Evolutionary conservation across 2,329 filamentous ascomycete genomes (phyloP), one percentile per base, ranked within the genome.

Genomic region (Lachnellula arida): DNA sequence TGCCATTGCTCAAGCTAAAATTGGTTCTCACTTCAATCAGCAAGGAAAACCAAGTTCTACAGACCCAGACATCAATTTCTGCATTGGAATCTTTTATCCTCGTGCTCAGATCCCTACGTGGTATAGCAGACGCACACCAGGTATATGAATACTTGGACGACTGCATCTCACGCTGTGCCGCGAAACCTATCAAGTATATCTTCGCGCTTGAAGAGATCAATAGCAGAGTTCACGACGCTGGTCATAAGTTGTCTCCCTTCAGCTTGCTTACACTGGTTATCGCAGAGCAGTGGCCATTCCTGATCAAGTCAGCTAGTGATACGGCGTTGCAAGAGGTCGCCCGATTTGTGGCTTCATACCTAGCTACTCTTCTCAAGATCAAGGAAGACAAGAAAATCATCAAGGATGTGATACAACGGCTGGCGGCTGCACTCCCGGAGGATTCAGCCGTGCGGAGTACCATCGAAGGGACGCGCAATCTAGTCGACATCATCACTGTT

Each of bases 141-240:
- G 68, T 91, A 0, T 88, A 88, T 73, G 71, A 76, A 0, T 95
- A 94, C 67, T 70, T 97, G 25, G 92, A 97, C 67, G 91, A 95
- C 60, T 95, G 90, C 70, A 78, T 89, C 51, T 84, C 83, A 32
- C 83, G 92, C 23, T 89, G 89, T 63, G 85, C 86, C 15, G 85
- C 81, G 55, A 86, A 87, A 23, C 88, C 91, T 0, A 86, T 95
- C 66, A 95, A 91, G 68, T 93, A 96, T 66, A 83, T 94, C 28
- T 88, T 94, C 58, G 76, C 84, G 66, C 71, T 89, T 25, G 78
- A 85, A 53, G 78, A 82, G 42, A 62, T 81, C 2, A 62, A 72
- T 57, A 70, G 73, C 53, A 70, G 76, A 44, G 63, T 74, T 62
- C 70, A 63, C 50, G 49, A 56, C 12, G 65, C 64, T 44, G 60